Percentiles rank a stretch among this genome's conserved stretches.
phyloP scores from a whole-genome alignment of 2,329 filamentous ascomycete genomes.

The Scedosporium minutisporum region DNA sequence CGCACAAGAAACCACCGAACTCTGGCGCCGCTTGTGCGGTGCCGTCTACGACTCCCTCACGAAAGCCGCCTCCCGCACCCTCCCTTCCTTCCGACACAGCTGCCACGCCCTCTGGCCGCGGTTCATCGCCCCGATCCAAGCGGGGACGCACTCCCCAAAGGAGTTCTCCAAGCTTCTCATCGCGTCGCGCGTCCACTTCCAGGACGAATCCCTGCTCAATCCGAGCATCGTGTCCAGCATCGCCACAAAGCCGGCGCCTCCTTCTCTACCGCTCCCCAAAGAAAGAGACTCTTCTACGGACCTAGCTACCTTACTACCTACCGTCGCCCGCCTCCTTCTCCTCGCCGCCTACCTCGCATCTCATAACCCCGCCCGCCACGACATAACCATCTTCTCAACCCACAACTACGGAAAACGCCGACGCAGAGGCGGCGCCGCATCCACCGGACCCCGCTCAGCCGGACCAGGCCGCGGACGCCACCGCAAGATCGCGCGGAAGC shows the following conservation, averaged over 20 bases:
- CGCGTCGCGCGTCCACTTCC: constrained; percentile 57
- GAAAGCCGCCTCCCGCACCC: constrained; percentile 69
- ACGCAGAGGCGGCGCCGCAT: constrained; percentile 37
- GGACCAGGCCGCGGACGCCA: constrained; percentile 36
- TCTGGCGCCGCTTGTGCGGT: constrained; percentile 72
- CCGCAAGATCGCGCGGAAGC: constrained; percentile 65
- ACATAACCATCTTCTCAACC: constrained; percentile 67
- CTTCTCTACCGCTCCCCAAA: constrained; percentile 2
- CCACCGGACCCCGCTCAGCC: constrained; percentile 17
- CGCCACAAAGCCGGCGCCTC: constrained; percentile 9
- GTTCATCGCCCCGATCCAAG: constrained; percentile 69
- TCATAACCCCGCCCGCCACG: constrained; percentile 67
- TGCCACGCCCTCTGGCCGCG: constrained; percentile 73
- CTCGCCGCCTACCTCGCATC: constrained; percentile 73
- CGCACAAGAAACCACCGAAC: constrained; percentile 47
- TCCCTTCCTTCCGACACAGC: constrained; percentile 61
- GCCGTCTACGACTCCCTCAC: constrained; percentile 82
- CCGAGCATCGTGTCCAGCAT: constrained; percentile 44
- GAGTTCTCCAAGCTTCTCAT: constrained; percentile 82
- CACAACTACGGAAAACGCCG: constrained; percentile 45
- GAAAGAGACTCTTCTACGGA: constrained; percentile 19
- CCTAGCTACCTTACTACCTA: constrained; percentile 53
- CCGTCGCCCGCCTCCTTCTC: constrained; percentile 63
- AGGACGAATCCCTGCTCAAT: constrained; percentile 61
- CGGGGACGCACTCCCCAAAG: constrained; percentile 62